These are phyloP conservation scores for Fusarium sp. DNA, from an alignment of 2,329 filamentous ascomycete genomes.

Conservation along the genomic window DNA sequence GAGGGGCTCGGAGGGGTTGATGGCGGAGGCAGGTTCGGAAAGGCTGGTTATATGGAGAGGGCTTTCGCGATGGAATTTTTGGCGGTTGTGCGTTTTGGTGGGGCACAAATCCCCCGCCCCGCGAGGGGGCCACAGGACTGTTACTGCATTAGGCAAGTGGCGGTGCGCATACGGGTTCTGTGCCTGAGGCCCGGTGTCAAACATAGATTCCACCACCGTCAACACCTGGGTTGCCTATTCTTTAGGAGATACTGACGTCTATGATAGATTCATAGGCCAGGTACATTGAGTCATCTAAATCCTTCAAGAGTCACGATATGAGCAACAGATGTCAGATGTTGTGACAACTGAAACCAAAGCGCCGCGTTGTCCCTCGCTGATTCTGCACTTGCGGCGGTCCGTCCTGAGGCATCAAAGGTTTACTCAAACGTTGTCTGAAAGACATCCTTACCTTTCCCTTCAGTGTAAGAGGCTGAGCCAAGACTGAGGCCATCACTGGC, in stretches of 20 bases:
- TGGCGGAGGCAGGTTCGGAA: slow-evolving; percentile 50
- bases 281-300: slow-evolving; percentile 35
- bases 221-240: slow-evolving; percentile 23
- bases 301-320: slow-evolving; percentile 34
- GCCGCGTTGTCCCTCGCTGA: slow-evolving; percentile 1
- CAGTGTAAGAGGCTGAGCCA: slow-evolving; percentile 24
- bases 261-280: slow-evolving; percentile 17
- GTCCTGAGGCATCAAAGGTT: slow-evolving; percentile 48
- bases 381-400: neutral
- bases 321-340: slow-evolving; percentile 2
- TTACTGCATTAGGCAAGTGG: slow-evolving; percentile 25
- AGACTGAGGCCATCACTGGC: slow-evolving; percentile 36
- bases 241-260: slow-evolving; percentile 5
- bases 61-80: slow-evolving; percentile 60
- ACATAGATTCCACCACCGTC: slow-evolving; percentile 26
- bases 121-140: slow-evolving; percentile 31
- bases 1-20: slow-evolving; percentile 49
- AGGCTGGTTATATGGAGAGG: slow-evolving; percentile 52
- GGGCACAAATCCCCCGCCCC: slow-evolving; percentile 52
- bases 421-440: slow-evolving; percentile 20
- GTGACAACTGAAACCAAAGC: slow-evolving; percentile 1
- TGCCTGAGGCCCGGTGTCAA: slow-evolving; percentile 30
- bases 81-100: slow-evolving; percentile 65
- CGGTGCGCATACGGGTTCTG: slow-evolving; percentile 16
- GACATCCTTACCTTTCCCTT: slow-evolving; percentile 14